Evolutionary conservation across 768 basidiomycete species (phyloP).

Genomic region (Kwoniella newhampshirensis): DNA sequence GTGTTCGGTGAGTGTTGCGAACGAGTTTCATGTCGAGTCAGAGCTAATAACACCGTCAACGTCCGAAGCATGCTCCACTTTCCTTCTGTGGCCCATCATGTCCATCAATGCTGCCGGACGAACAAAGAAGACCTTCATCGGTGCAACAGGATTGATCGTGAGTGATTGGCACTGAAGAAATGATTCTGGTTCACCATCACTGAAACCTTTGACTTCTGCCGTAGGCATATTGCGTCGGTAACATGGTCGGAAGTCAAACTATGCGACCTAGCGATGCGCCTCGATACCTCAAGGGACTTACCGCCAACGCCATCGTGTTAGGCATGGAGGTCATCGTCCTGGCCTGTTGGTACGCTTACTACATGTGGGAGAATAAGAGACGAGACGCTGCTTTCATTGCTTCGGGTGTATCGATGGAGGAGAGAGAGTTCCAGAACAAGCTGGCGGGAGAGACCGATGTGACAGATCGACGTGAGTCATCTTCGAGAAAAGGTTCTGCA

Average conservation of each 20-base stretch:
- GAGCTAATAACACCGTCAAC: no score
- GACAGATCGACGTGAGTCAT: conserved; percentile 20
- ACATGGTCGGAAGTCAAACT: conserved; percentile 33
- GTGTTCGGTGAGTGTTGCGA: conserved; percentile 21
- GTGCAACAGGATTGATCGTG: conserved; percentile 19
- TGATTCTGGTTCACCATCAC: no score
- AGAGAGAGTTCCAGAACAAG: conserved; percentile 25
- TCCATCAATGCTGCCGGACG: conserved; percentile 30
- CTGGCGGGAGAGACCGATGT: conserved; percentile 35
- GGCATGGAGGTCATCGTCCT: conserved; percentile 20
- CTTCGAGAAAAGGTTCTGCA: not conserved
- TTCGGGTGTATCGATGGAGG: conserved; percentile 25
- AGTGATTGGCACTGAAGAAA: conserved; percentile 15
- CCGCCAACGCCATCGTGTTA: conserved; percentile 25
- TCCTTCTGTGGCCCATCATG: conserved; percentile 32
- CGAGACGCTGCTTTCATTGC: conserved; percentile 20
- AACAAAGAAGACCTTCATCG: conserved; percentile 35
- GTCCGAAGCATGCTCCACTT: conserved; percentile 12
- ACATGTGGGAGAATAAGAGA: conserved; percentile 21
- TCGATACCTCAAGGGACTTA: conserved; percentile 75
- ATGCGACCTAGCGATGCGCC: conserved; percentile 59
- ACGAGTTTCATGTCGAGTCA: no score
- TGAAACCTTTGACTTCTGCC: not conserved
- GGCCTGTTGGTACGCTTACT: conserved; percentile 24
- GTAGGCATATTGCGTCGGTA: conserved; percentile 23